Conservation (phyloP, 495 filamentous ascomycete species). For the Aspergillus bridgeri region DNA sequence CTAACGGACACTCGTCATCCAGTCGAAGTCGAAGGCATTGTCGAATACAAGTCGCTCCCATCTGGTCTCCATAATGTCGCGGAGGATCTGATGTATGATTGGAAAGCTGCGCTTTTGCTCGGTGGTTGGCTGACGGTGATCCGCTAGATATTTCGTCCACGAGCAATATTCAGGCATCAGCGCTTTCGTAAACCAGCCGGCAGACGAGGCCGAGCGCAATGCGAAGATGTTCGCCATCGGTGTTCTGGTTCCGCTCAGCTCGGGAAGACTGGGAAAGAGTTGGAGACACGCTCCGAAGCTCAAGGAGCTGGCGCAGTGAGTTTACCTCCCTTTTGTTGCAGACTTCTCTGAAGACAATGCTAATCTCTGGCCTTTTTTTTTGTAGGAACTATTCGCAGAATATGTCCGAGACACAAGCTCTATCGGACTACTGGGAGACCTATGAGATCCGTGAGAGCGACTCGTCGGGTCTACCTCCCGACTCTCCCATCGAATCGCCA, state of each 20-base stretch:
- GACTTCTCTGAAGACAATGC: neutral
- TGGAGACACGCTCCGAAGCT: constrained; percentile 83
- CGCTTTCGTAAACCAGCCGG: constrained; percentile 84
- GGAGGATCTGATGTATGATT: constrained; percentile 73
- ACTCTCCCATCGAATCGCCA: constrained; percentile 52
- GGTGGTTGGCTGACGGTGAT: neutral
- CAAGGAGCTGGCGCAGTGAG: constrained; percentile 68
- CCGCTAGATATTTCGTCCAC: constrained; percentile 77
- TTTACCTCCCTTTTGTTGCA: constrained; percentile 2
- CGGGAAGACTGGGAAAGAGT: constrained; percentile 79
- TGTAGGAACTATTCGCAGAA: constrained; percentile 33
- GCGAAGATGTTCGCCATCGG: constrained; percentile 92
- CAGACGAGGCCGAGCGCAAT: constrained; percentile 73
- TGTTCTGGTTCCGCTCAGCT: constrained; percentile 78
- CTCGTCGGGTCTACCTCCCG: constrained; percentile 27
- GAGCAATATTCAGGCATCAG: constrained; percentile 82
- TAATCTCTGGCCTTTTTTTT: constrained; percentile 2
- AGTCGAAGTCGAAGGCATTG: constrained; percentile 82
- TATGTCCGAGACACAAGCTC: constrained; percentile 48
- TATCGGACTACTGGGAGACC: constrained; percentile 79
- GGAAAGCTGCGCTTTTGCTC: neutral
- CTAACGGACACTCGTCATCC: constrained; percentile 22
- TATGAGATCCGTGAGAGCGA: constrained; percentile 54
- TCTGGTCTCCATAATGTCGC: constrained; percentile 87
- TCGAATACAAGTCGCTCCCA: constrained; percentile 93